A percentile compares a stretch with the other conserved stretches of the same genome.
phyloP scores from a whole-genome alignment of 129 eudicot species.

The Artemisia argyi region DNA sequence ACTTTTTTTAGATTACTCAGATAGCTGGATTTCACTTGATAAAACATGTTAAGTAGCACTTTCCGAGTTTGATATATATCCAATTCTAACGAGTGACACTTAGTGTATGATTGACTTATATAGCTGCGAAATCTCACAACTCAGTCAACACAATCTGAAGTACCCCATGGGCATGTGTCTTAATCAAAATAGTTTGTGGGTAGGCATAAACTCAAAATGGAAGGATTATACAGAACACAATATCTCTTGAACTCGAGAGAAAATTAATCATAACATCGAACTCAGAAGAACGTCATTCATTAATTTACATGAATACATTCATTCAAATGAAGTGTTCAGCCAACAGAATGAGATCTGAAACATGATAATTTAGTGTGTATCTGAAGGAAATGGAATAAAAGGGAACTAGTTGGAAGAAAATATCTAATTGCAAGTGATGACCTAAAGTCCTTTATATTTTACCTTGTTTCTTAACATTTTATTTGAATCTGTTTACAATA shows the following conservation, averaged over 20 bases:
- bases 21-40: too few relatives aligned
- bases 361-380: too few relatives aligned
- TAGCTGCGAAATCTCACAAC: background rate
- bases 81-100: background rate
- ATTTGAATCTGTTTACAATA: background rate
- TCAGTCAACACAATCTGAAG: background rate
- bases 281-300: background rate
- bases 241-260: background rate
- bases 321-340: background rate
- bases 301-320: background rate
- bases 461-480: too few relatives aligned
- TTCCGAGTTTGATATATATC: too few relatives aligned
- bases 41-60: too few relatives aligned
- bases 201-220: background rate
- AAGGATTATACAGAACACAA: background rate
- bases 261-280: background rate
- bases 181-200: background rate
- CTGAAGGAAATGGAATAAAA: too few relatives aligned
- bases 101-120: background rate
- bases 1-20: too few relatives aligned
- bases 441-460: too few relatives aligned
- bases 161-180: constrained; percentile 6
- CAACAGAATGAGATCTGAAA: background rate
- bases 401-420: too few relatives aligned
- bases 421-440: too few relatives aligned